Base-by-base conservation (phyloP, 2,329 filamentous ascomycete genomes). In the Colletotrichum eremochloae region DNA sequence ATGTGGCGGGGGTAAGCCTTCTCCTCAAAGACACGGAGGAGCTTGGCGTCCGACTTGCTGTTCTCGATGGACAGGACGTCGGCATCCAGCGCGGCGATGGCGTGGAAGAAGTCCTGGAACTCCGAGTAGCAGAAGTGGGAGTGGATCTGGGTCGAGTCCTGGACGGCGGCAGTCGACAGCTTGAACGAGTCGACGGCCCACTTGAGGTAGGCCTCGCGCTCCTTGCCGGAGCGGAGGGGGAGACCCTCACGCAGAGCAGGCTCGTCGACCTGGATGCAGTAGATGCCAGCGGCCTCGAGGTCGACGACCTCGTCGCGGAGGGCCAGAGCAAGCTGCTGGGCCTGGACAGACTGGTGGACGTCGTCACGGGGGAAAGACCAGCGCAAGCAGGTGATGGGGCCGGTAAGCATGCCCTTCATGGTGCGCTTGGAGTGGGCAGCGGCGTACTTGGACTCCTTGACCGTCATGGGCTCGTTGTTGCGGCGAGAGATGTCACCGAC, bases 81-180 rank as follows among this genome's bases (percentile, higher is more conserved):
- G 75, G 96, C 96, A 83, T 99, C 96, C 76, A 99, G 93, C 74
- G 96, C 96, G 76, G 96, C 94, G 79, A 99, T 99, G 86, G 96
- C 96, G 87, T 98, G 94, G 95, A 99, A 99, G 91, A 99, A 99
- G 90, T 99, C 96, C 88, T 99, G 96, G 94, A 99, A 99, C 90
- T 99, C 96, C 65, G 96, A 98, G 92, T 99, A 99, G 86, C 96
- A 99, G 94, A 99, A 99, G 90, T 99, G 96, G 76, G 95, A 98
- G 93, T 99, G 96, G 85, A 99, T 98, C 90, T 99, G 96, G 78
- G 96, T 99, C 72, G 93, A 94, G 85, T 99, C 94, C 86, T 95
- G 87, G 74, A 99, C 96, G 84, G 95, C 96, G 74, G 95, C 92
- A 79, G 95, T 97, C 77, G 96, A 92, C 77, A 99, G 94, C 84